Conservation (phyloP, 192 early-diverging fungal genomes). For the Backusella psychrophila region DNA sequence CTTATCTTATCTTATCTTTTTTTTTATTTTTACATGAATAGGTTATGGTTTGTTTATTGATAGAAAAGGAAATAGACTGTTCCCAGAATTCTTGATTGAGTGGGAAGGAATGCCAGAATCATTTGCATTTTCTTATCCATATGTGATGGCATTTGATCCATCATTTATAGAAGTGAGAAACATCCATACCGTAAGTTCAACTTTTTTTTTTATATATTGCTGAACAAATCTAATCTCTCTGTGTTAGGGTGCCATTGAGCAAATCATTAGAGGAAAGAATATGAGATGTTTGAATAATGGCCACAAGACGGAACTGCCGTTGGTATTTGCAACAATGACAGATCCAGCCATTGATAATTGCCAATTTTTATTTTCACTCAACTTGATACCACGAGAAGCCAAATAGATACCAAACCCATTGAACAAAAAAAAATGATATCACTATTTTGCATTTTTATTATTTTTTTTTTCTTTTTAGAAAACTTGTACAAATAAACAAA, state of each 20-base stretch:
- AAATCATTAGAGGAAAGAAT: slow-evolving; percentile 54
- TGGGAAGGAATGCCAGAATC: slow-evolving; percentile 86
- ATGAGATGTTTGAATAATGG: slow-evolving; percentile 53
- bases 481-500: background rate
- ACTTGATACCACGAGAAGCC: background rate
- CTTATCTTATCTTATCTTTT: background rate
- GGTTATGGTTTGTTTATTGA: slow-evolving; percentile 93
- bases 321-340: slow-evolving; percentile 27
- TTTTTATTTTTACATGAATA: slow-evolving; percentile 25
- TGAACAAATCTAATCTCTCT: background rate
- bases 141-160: slow-evolving; percentile 88
- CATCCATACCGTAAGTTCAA: slow-evolving; percentile 59
- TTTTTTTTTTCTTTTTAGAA: background rate
- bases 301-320: slow-evolving; percentile 15
- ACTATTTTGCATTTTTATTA: background rate
- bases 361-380: slow-evolving; percentile 16
- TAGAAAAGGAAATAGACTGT: slow-evolving; percentile 72
- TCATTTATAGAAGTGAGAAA: slow-evolving; percentile 89
- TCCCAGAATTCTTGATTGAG: slow-evolving; percentile 73
- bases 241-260: slow-evolving; percentile 43
- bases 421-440: background rate
- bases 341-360: slow-evolving; percentile 21
- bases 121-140: slow-evolving; percentile 81
- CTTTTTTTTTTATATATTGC: background rate
- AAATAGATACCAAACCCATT: background rate